Evolutionary conservation across 2,329 filamentous ascomycete species (phyloP).

Genomic region (Dichotomopilus funicola): DNA sequence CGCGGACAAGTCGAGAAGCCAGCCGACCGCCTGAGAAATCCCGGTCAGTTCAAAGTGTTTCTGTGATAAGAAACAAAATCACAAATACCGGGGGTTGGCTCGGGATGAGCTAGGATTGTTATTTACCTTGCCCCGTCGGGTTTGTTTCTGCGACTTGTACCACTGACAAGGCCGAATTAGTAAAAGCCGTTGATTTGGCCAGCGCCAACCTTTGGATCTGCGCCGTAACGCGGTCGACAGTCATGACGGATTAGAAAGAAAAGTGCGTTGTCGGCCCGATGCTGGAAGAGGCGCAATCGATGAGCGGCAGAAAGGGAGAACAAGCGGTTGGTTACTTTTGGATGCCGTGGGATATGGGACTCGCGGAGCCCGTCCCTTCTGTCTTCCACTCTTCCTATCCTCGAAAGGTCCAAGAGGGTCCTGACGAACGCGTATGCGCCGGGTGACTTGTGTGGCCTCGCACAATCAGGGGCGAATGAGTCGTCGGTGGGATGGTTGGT

Average conservation of each 20-base stretch:
- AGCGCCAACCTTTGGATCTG: neutral
- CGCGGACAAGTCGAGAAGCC: conserved; percentile 18
- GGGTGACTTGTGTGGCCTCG: too few relatives aligned
- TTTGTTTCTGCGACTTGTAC: neutral
- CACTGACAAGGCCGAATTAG: conserved; percentile 9
- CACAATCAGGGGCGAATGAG: too few relatives aligned
- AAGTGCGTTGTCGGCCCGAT: neutral
- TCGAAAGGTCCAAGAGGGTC: neutral
- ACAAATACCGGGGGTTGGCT: too few relatives aligned
- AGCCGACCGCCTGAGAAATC: conserved; percentile 10
- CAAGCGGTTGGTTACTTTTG: neutral
- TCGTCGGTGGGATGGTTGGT: too few relatives aligned
- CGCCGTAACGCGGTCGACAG: neutral
- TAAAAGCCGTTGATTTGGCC: neutral
- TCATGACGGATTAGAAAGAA: neutral
- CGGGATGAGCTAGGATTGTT: too few relatives aligned
- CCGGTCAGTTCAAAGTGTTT: neutral
- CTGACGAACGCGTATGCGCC: too few relatives aligned
- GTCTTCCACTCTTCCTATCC: neutral
- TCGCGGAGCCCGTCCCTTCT: neutral
- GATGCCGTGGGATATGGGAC: neutral
- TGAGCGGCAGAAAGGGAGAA: neutral
- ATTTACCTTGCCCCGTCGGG: neutral
- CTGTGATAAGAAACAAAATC: neutral
- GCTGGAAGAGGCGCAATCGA: neutral